These are phyloP conservation scores for Petrea volubilis DNA, from an alignment of 257 asterid genomes.

Conservation along the genomic window DNA sequence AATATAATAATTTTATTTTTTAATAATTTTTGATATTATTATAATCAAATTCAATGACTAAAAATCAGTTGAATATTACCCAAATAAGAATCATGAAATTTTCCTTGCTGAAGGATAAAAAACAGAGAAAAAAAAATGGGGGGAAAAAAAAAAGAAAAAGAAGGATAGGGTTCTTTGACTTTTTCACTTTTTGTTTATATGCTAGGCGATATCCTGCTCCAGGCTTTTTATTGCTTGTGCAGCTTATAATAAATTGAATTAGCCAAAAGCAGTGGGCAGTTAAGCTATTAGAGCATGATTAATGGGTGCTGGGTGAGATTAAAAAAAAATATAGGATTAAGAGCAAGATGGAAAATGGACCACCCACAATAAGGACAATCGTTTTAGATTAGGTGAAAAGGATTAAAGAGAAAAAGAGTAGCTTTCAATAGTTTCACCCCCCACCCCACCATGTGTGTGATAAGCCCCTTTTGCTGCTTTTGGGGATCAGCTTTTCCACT, in stretches of 20 bases:
- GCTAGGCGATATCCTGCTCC: neutral
- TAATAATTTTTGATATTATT: no score
- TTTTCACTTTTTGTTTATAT: neutral
- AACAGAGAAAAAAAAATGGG: no score
- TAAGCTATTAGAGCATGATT: neutral
- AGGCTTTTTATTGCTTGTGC: neutral
- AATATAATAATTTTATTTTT: no score
- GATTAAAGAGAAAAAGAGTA: slow-evolving; percentile 22
- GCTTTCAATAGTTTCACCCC: slow-evolving; percentile 37
- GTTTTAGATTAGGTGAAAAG: slow-evolving; percentile 47
- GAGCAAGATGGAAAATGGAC: slow-evolving; percentile 35
- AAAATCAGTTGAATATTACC: no score
- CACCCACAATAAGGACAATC: slow-evolving; percentile 30
- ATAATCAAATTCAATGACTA: no score
- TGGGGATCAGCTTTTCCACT: neutral
- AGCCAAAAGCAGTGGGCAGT: no score
- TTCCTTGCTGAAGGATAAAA: no score
- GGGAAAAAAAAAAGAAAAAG: no score
- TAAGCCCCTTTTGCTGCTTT: slow-evolving; percentile 29
- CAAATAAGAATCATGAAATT: no score
- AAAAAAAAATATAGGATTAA: slow-evolving; percentile 18
- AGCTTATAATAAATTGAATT: neutral
- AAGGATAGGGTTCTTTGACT: neutral
- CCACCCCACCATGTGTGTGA: slow-evolving; percentile 47
- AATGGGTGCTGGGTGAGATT: neutral